A percentile compares a stretch with the other conserved stretches of the same genome.
These are phyloP conservation scores for Pseudogymnoascus sp. DNA, from an alignment of 2,329 filamentous ascomycete genomes.

Conservation along the genomic window DNA sequence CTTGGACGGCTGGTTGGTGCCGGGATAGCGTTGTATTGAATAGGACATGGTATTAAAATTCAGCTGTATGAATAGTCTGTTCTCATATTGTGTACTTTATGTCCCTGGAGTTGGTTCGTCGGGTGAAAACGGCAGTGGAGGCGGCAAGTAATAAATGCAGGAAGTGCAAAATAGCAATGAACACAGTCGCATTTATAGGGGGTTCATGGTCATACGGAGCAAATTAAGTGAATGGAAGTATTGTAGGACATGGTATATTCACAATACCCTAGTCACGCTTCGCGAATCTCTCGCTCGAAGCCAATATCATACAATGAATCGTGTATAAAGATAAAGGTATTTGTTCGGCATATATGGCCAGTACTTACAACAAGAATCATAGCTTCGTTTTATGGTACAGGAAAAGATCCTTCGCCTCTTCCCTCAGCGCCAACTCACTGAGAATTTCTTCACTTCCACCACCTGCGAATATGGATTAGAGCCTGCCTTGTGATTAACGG, in stretches of 20 bases:
- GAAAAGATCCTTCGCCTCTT: slow-evolving; percentile 27
- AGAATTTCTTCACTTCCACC: slow-evolving; percentile 30
- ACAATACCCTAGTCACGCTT: neutral
- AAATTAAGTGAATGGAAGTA: neutral
- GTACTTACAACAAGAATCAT: neutral
- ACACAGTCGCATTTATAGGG: neutral
- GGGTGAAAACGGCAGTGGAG: neutral
- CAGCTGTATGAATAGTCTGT: neutral
- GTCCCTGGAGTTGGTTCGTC: no score
- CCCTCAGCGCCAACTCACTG: slow-evolving; percentile 26
- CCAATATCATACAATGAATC: neutral
- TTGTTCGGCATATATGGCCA: neutral
- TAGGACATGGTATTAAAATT: neutral
- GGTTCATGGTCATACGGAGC: neutral
- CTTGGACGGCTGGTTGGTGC: neutral
- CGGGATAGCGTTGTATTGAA: neutral
- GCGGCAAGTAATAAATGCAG: neutral
- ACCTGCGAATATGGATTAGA: slow-evolving; percentile 18
- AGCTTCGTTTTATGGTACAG: slow-evolving; percentile 8
- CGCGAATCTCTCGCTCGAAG: neutral
- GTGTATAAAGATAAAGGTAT: neutral
- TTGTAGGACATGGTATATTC: neutral
- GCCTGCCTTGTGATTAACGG: neutral
- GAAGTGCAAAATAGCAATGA: neutral
- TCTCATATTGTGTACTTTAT: neutral